Conservation (phyloP, 768 basidiomycete species). For the Nevesoporus exiguus region DNA sequence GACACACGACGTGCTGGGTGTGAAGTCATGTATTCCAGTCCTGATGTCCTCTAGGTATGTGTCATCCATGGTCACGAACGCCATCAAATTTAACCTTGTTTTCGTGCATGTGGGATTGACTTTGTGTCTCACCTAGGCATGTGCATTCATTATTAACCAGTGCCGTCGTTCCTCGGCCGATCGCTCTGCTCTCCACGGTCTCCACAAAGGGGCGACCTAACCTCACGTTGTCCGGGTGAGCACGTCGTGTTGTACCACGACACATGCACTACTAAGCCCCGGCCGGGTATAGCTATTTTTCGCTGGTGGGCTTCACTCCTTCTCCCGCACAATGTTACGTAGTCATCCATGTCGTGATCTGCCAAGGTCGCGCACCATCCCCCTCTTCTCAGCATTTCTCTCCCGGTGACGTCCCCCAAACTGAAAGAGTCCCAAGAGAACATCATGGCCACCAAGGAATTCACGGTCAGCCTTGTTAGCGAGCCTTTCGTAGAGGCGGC, state of each 20-base stretch:
- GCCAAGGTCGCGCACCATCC: conserved; percentile 56
- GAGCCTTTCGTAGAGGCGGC: conserved; percentile 59
- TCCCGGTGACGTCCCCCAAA: conserved; percentile 41
- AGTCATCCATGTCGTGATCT: conserved; percentile 4
- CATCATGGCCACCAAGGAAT: conserved; percentile 60
- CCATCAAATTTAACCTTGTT: conserved; percentile 18
- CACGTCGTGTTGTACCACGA: conserved; percentile 9
- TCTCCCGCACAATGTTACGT: conserved; percentile 12
- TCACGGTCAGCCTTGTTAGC: conserved; percentile 70
- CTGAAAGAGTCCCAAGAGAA: conserved; percentile 65
- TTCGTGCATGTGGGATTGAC: conserved; percentile 22
- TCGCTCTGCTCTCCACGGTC: conserved; percentile 59
- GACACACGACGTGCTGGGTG: conserved; percentile 33
- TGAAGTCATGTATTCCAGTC: conserved; percentile 42
- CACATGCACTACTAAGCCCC: conserved; percentile 14
- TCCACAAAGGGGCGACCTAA: conserved; percentile 51
- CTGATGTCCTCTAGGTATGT: conserved; percentile 30
- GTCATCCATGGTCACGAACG: conserved; percentile 3
- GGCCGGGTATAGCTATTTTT: conserved; percentile 48
- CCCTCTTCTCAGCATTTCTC: conserved; percentile 61
- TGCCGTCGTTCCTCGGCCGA: conserved; percentile 59
- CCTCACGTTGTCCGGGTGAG: conserved; percentile 65
- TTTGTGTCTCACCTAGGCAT: conserved; percentile 23
- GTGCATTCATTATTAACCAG: conserved; percentile 54
- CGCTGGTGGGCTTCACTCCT: conserved; percentile 41